Percentiles rank a stretch among this genome's conserved stretches.
These are phyloP conservation scores for Isabelozyma rhagii DNA, from an alignment of 805 yeast genomes.

Conservation along the genomic window DNA sequence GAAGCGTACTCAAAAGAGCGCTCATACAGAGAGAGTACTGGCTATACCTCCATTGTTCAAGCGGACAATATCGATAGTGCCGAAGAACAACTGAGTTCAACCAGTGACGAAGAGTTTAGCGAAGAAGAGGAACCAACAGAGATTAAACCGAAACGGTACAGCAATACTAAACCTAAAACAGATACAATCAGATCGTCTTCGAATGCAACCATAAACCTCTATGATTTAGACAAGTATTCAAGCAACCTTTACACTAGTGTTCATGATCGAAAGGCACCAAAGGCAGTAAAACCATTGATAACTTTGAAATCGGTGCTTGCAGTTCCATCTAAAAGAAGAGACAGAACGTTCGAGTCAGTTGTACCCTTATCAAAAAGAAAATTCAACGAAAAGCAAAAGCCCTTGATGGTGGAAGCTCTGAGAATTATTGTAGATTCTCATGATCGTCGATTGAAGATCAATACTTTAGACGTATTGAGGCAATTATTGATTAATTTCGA, in stretches of 20 bases:
- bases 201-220: background rate
- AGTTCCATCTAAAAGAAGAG: background rate
- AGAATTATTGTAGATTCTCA: constrained; percentile 18
- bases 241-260: background rate
- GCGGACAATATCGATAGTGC: background rate
- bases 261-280: background rate
- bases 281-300: background rate
- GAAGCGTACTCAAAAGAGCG: background rate
- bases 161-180: background rate
- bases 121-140: background rate
- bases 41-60: background rate
- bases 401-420: constrained; percentile 26
- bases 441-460: constrained; percentile 23
- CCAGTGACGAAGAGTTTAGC: background rate
- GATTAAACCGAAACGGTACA: too few relatives aligned
- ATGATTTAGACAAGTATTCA: background rate
- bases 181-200: background rate
- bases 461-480: constrained; percentile 35
- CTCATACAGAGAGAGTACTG: background rate
- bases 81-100: background rate
- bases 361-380: constrained; percentile 14
- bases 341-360: background rate
- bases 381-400: constrained; percentile 21
- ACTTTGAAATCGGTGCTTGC: background rate
- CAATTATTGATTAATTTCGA: constrained; percentile 27